A percentile compares a stretch with the other conserved stretches of the same genome.
These are phyloP conservation scores for Trypethelium eluteriae DNA, from an alignment of 495 filamentous ascomycete genomes.

Conservation along the genomic window DNA sequence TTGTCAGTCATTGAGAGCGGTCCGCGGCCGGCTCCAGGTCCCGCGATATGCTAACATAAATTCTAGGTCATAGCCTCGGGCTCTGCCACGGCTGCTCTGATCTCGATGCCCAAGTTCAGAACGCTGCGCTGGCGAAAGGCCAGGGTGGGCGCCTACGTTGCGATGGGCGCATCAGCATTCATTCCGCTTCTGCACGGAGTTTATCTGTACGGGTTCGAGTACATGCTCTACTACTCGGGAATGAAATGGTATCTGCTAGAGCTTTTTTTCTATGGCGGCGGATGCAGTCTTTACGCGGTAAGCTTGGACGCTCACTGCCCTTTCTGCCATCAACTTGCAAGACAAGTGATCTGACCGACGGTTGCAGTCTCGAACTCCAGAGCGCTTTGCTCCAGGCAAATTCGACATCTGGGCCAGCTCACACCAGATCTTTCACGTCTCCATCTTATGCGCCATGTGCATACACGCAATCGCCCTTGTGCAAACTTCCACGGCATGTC, in stretches of 20 bases:
- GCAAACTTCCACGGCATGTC: too few species aligned
- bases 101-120: too few species aligned
- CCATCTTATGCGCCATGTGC: slow-evolving; percentile 9
- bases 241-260: neutral
- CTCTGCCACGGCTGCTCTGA: slow-evolving; percentile 7
- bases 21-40: too few species aligned
- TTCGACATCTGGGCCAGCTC: slow-evolving; percentile 17
- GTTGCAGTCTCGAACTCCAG: slow-evolving; percentile 15
- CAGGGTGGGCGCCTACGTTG: neutral
- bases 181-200: neutral
- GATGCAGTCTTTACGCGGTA: slow-evolving; percentile 16
- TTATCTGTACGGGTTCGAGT: neutral
- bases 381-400: slow-evolving; percentile 14
- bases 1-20: slow-evolving; percentile 9
- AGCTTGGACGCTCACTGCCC: neutral
- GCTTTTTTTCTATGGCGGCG: neutral
- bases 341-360: too few species aligned
- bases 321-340: too few species aligned
- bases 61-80: slow-evolving; percentile 13
- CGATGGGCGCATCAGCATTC: neutral
- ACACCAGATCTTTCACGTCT: slow-evolving; percentile 17
- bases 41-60: neutral
- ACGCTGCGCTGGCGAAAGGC: neutral
- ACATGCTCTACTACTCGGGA: neutral
- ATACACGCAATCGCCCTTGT: too few species aligned